Evolutionary conservation across 768 basidiomycete genomes (phyloP).

Genomic region (Hypsizygus marmoreus): DNA sequence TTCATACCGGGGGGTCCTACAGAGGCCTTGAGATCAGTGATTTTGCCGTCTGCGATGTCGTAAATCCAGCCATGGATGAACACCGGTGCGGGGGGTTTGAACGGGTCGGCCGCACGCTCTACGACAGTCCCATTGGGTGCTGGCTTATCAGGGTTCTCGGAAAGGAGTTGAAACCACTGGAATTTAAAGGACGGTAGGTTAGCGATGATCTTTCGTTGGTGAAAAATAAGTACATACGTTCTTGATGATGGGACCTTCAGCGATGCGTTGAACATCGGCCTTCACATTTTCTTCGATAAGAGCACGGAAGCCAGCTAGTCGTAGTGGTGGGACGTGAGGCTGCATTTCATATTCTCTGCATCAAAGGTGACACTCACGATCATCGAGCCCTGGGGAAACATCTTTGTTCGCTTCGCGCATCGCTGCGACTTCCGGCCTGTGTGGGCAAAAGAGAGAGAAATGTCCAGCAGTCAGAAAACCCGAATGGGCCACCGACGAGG

Average conservation of each 20-base stretch:
- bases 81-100: constrained; percentile 22
- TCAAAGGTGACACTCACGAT: constrained; percentile 19
- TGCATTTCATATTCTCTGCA: too few species aligned
- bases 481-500: not conserved
- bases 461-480: not conserved
- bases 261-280: constrained; percentile 29
- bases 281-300: constrained; percentile 23
- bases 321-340: not conserved
- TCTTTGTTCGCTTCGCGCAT: constrained; percentile 15
- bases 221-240: constrained; percentile 21
- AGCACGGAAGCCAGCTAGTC: constrained; percentile 22
- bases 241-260: constrained; percentile 26
- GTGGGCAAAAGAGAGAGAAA: too few species aligned
- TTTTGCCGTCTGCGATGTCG: constrained; percentile 50
- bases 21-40: constrained; percentile 48
- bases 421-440: constrained; percentile 21
- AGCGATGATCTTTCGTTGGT: not conserved
- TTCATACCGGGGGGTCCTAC: constrained; percentile 34
- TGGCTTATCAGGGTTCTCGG: too few species aligned
- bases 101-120: constrained; percentile 14
- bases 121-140: too few species aligned
- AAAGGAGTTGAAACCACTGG: not conserved
- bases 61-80: constrained; percentile 63
- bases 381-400: constrained; percentile 15
- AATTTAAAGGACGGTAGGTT: not conserved